These are phyloP conservation scores for Penstemon newberryi DNA, from an alignment of 257 asterid species.

Conservation along the genomic window DNA sequence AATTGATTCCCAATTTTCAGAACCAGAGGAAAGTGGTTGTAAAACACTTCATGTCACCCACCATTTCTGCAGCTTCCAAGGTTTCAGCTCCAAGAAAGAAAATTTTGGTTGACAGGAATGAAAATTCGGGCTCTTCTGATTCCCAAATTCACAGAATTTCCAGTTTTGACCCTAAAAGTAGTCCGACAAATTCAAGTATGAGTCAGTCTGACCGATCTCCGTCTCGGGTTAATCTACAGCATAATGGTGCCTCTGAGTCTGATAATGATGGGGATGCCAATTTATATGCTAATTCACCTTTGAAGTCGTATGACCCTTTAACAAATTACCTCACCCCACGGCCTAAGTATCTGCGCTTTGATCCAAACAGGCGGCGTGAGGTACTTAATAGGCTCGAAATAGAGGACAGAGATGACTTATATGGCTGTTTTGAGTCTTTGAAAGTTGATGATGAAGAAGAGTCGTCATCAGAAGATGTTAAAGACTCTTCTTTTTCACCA, in stretches of 20 bases:
- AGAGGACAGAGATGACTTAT: conserved; percentile 26
- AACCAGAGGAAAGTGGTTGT: conserved; percentile 32
- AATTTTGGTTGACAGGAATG: conserved; percentile 55
- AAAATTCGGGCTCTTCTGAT: conserved; percentile 28
- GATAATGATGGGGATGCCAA: conserved; percentile 32
- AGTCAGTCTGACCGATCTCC: conserved; percentile 21
- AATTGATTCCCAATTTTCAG: conserved; percentile 36
- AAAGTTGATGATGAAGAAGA: conserved; percentile 34
- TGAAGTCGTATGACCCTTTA: conserved; percentile 53
- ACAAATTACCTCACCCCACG: conserved; percentile 61
- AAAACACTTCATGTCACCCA: conserved; percentile 62
- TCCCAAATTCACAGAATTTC: conserved; percentile 22
- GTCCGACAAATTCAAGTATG: conserved; percentile 9
- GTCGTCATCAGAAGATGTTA: conserved; percentile 27
- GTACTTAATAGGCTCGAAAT: conserved; percentile 32
- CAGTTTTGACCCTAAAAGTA: conserved; percentile 17
- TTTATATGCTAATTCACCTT: conserved; percentile 31
- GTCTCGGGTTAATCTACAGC: conserved; percentile 17
- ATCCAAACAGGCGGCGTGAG: conserved; percentile 55
- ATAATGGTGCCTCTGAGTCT: conserved; percentile 25
- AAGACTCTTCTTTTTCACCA: conserved; percentile 26
- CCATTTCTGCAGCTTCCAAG: conserved; percentile 64
- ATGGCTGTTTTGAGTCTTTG: conserved; percentile 24
- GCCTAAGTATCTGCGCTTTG: conserved; percentile 70
- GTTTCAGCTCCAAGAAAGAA: conserved; percentile 51